Base-by-base conservation (phyloP, 768 basidiomycete genomes). In the Pholiota molesta region DNA sequence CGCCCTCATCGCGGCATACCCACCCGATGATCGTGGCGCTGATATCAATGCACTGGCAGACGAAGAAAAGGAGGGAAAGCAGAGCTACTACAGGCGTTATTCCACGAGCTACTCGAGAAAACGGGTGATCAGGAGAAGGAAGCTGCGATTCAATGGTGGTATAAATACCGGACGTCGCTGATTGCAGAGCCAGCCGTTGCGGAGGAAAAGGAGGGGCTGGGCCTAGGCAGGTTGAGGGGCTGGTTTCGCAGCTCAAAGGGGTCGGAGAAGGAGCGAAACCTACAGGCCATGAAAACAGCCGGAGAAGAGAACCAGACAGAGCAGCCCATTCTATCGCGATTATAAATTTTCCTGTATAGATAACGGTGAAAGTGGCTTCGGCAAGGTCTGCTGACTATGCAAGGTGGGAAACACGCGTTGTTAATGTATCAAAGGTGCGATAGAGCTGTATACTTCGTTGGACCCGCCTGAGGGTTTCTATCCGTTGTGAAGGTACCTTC, bases 61-160 rank as follows among this genome's bases (percentile, higher is more conserved):
- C 54, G 59, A 52, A 28, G 65, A 52, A 64, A 65, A 63, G 39
- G 68, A 57, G 52, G 65, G 70, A 70, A 73, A 69, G 66, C 72
- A 61, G 85, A 86, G 62, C 74, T 93, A 28, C 76, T 83, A 17
- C 75, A 85, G 45, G 84, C 84, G 6, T 70, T 90, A 47, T 88
- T 89, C 73, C 77, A 74, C 44, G 88, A 91, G 72, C 81, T 94
- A 35, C 73, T 84, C 67, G 84, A 86, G 69, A 80, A 78, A 45
- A 82, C 89, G 2, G 89, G 87, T 14, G 90, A 92, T 69, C 77
- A 78, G 45, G 89, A 90, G 76, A 91, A 88, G 75, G 86, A 84
- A 69, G 79, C 79, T 62, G 85, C 75, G 44, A 81, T 93, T 74
- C 76, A 74, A 49, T 94, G 92, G 92, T 94, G 92, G 92, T 81